These are phyloP conservation scores for Cordyceps cicadae DNA, from an alignment of 2,329 filamentous ascomycete species.

Conservation along the genomic window DNA sequence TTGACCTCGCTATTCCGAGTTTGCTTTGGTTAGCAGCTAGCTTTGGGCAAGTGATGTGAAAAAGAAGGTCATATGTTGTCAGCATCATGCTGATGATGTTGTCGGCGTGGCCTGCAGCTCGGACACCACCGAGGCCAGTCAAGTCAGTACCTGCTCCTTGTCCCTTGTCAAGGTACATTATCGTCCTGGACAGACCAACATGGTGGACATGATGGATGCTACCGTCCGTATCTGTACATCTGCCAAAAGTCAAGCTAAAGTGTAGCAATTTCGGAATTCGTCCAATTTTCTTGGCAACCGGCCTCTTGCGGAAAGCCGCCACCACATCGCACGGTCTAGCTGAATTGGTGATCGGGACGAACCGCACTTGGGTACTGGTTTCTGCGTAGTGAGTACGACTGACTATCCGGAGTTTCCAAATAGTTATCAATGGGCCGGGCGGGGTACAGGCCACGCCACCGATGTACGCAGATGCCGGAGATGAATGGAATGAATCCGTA, in stretches of 20 bases:
- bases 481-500: neutral
- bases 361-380: conserved; percentile 1
- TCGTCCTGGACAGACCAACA: neutral
- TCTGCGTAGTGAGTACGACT: too few species aligned
- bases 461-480: too few species aligned
- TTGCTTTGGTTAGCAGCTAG: too few species aligned
- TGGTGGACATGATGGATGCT: neutral
- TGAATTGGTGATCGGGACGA: conserved; percentile 8
- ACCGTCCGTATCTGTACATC: neutral
- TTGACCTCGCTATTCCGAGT: neutral
- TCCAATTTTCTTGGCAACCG: conserved; percentile 2
- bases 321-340: too few species aligned
- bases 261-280: neutral
- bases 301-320: neutral
- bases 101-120: neutral
- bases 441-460: neutral
- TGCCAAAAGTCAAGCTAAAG: neutral
- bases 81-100: neutral
- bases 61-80: neutral
- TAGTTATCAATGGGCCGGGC: neutral
- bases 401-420: too few species aligned
- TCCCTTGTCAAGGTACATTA: neutral
- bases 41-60: neutral
- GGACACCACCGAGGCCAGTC: neutral
- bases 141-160: neutral